phyloP scores from a whole-genome alignment of 2,329 filamentous ascomycete species.

The Aspergillus bombycis region DNA sequence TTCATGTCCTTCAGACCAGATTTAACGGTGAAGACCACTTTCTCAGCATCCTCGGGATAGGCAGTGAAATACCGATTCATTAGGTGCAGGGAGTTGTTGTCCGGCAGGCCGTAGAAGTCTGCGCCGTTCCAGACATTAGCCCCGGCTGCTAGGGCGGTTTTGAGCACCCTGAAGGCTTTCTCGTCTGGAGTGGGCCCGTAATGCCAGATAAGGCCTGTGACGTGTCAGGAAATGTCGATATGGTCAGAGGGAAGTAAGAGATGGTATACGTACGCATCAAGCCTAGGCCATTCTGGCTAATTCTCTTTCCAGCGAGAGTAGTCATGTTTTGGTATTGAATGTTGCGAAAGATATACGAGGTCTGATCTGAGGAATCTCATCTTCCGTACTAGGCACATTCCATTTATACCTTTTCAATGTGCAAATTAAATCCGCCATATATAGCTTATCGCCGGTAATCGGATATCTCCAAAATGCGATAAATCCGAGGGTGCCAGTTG shows the following conservation, averaged over 20 bases:
- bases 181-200: background rate
- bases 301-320: conserved; percentile 25
- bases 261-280: conserved; percentile 29
- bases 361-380: no score
- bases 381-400: no score
- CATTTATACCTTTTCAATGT: no score
- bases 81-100: conserved; percentile 33
- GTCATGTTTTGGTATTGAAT: conserved; percentile 4
- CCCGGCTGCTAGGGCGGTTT: conserved; percentile 6
- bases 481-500: no score
- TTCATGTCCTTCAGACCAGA: background rate
- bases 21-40: conserved; percentile 23
- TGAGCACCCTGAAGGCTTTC: conserved; percentile 50
- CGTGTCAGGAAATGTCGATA: background rate
- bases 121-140: conserved; percentile 34
- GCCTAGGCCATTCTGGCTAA: conserved; percentile 28
- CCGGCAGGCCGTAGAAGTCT: conserved; percentile 38
- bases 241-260: background rate
- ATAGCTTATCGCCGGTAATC: no score
- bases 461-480: no score
- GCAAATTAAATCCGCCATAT: no score
- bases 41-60: conserved; percentile 32
- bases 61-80: conserved; percentile 30
- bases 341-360: no score
- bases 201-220: conserved; percentile 1